Evolutionary conservation across 2,329 filamentous ascomycete genomes (phyloP).

Genomic region (Macroventuria anomochaeta): DNA sequence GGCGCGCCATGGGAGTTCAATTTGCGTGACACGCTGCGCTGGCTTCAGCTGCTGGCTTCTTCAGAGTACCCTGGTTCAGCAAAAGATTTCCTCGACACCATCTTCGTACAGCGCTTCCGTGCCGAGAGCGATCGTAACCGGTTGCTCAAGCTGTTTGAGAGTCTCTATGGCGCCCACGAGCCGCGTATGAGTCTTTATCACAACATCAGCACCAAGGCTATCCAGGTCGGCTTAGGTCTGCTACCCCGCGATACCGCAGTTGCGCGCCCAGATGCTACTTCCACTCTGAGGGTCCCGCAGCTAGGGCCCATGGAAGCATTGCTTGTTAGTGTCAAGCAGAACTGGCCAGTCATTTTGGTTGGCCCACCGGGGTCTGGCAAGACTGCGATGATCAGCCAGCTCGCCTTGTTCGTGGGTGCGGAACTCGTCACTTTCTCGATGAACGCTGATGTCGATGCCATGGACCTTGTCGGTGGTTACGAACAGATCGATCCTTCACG

Average conservation of each 20-base stretch:
- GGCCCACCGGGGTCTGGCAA: slow-evolving; percentile 88
- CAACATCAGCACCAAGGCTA: slow-evolving; percentile 67
- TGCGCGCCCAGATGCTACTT: slow-evolving; percentile 35
- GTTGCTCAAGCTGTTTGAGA: slow-evolving; percentile 70
- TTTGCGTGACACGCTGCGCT: slow-evolving; percentile 85
- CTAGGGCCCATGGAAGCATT: slow-evolving; percentile 82
- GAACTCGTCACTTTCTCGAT: slow-evolving; percentile 82
- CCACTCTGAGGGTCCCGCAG: slow-evolving; percentile 52
- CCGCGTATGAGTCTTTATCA: slow-evolving; percentile 64
- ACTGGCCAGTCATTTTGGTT: slow-evolving; percentile 87
- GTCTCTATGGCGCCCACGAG: slow-evolving; percentile 63
- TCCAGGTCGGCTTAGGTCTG: slow-evolving; percentile 81
- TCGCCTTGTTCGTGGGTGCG: slow-evolving; percentile 80
- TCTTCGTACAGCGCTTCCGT: slow-evolving; percentile 89
- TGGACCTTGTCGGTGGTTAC: slow-evolving; percentile 96
- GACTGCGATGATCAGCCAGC: slow-evolving; percentile 76
- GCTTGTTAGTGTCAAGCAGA: slow-evolving; percentile 83
- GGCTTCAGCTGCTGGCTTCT: slow-evolving; percentile 75
- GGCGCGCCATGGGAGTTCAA: slow-evolving; percentile 96
- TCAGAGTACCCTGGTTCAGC: slow-evolving; percentile 63
- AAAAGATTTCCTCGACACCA: slow-evolving; percentile 78
- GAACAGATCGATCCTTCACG: slow-evolving; percentile 88
- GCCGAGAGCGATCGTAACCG: slow-evolving; percentile 69
- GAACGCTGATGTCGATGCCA: slow-evolving; percentile 94
- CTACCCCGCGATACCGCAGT: slow-evolving; percentile 63